Evolutionary conservation across 2,329 filamentous ascomycete genomes (phyloP).

Genomic region (Rhinocladiella similis): DNA sequence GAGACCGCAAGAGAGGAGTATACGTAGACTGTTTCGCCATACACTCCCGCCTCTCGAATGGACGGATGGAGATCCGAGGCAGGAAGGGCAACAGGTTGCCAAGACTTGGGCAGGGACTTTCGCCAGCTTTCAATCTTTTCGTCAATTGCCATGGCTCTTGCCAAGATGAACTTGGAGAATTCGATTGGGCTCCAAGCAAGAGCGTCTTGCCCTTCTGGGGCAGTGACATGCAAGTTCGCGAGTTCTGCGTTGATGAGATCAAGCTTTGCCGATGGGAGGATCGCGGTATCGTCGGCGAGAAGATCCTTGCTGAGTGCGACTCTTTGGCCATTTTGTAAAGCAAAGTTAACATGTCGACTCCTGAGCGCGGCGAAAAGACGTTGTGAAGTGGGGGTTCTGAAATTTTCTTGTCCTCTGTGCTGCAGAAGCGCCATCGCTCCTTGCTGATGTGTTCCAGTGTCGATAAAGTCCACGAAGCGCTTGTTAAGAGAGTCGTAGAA

Average conservation of each 20-base stretch:
- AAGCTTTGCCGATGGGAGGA: constrained; percentile 17
- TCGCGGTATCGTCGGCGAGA: constrained; percentile 8
- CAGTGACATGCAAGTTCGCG: constrained; percentile 9
- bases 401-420: constrained; percentile 13
- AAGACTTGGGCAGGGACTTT: constrained; percentile 15
- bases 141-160: constrained; percentile 6
- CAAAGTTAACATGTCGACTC: constrained; percentile 19
- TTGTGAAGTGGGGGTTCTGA: constrained; percentile 14
- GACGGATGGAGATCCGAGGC: constrained; percentile 19
- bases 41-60: constrained; percentile 20
- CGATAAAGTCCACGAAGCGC: constrained; percentile 17
- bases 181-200: constrained; percentile 5
- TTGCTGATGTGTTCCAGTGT: constrained; percentile 21
- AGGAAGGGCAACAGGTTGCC: constrained; percentile 15
- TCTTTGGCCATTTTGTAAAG: constrained; percentile 6
- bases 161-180: constrained; percentile 13
- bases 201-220: constrained; percentile 2
- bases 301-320: constrained; percentile 9
- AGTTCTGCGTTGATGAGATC: constrained; percentile 19
- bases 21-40: constrained; percentile 19
- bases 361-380: constrained; percentile 16
- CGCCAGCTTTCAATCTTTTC: constrained; percentile 16
- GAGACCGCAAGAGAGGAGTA: constrained; percentile 22
- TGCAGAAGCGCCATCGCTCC: constrained; percentile 20
- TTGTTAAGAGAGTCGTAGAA: constrained; percentile 23